Percentiles rank a stretch among this genome's conserved stretches.
Conservation (phyloP, 768 basidiomycete species). For the Trametes sanguinea region DNA sequence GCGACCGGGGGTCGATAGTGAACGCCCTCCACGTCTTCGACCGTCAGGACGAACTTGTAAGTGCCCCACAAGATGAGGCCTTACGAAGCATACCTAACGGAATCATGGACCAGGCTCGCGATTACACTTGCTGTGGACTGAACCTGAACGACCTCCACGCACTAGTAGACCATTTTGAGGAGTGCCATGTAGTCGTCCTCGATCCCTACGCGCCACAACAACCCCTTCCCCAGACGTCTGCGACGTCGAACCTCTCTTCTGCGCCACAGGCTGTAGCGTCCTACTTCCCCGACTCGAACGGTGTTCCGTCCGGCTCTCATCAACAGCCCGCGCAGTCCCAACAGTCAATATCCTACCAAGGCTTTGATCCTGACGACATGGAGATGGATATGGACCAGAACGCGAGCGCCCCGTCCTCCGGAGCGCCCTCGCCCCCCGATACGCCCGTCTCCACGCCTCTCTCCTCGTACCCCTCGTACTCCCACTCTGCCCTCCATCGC, state of each 20-base stretch:
- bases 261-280: constrained; percentile 17
- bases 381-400: constrained; percentile 63
- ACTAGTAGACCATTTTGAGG: constrained; percentile 90
- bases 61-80: constrained; percentile 29
- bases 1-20: constrained; percentile 58
- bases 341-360: constrained; percentile 34
- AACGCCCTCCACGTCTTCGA: constrained; percentile 69
- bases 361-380: constrained; percentile 81
- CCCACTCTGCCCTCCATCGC: constrained; percentile 31
- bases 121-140: constrained; percentile 89
- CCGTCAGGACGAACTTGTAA: constrained; percentile 71
- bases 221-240: constrained; percentile 16
- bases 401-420: constrained; percentile 36
- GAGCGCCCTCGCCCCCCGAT: constrained; percentile 44
- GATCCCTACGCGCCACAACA: constrained; percentile 40
- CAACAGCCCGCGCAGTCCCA: constrained; percentile 24
- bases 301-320: constrained; percentile 5
- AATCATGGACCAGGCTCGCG: constrained; percentile 56
- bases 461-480: constrained; percentile 33
- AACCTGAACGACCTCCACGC: constrained; percentile 76
- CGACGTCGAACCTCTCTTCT: constrained; percentile 7
- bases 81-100: neutral
- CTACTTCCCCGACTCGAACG: constrained; percentile 29
- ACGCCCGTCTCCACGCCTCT: constrained; percentile 48
- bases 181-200: constrained; percentile 80